phyloP scores from a whole-genome alignment of 1,139 yeast genomes.

The Taphrina pruni region DNA sequence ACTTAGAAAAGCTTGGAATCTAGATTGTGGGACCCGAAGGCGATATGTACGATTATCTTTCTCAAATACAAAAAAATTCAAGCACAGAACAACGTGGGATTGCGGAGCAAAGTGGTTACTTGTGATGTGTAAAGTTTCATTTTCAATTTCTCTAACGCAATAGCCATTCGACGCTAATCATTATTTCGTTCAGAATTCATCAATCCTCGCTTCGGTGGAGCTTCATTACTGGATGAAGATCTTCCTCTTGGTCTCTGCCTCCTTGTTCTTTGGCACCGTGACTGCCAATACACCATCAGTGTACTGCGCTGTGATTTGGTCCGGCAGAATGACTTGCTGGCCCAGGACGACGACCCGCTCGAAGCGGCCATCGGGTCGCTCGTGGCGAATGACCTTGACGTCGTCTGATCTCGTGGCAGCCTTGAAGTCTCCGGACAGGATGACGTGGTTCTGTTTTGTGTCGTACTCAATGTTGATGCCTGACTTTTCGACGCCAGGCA shows the following conservation, averaged over 20 bases:
- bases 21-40: neutral
- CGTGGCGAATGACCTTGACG: slow-evolving; percentile 42
- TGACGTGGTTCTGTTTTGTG: slow-evolving; percentile 25
- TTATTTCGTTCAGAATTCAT: neutral
- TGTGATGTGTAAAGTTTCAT: neutral
- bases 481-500: slow-evolving; percentile 37
- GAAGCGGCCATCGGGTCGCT: slow-evolving; percentile 52
- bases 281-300: slow-evolving; percentile 61
- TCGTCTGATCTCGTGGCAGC: slow-evolving; percentile 6
- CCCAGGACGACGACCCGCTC: slow-evolving; percentile 64
- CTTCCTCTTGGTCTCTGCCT: slow-evolving; percentile 44
- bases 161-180: neutral
- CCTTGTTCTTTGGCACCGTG: slow-evolving; percentile 56
- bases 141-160: slow-evolving; percentile 6
- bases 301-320: slow-evolving; percentile 60
- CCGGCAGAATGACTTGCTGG: slow-evolving; percentile 60
- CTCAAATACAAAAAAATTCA: neutral
- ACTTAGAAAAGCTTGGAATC: slow-evolving; percentile 33
- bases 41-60: neutral
- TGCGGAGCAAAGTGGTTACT: too few relatives aligned
- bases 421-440: slow-evolving; percentile 18
- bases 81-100: too few relatives aligned
- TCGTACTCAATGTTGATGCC: slow-evolving; percentile 33
- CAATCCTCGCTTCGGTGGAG: neutral
- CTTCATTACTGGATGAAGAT: slow-evolving; percentile 32